phyloP scores from a whole-genome alignment of 2,329 filamentous ascomycete species.

The Trichophyton mentagrophytes region DNA sequence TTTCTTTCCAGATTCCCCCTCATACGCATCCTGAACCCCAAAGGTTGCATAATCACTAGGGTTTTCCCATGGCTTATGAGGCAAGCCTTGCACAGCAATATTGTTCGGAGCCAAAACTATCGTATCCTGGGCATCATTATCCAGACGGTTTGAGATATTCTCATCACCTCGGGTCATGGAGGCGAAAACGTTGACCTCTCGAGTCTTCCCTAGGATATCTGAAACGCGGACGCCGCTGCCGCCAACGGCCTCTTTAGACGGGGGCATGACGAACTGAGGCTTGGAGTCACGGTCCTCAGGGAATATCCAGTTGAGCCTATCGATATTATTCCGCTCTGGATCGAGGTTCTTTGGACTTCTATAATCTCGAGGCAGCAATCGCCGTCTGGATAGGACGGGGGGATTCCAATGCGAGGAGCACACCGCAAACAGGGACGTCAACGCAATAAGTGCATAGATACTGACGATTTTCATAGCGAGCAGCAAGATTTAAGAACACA shows the following conservation, averaged over 20 bases:
- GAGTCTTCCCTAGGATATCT: conserved; percentile 70
- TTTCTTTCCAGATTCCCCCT: conserved; percentile 59
- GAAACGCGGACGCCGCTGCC: conserved; percentile 52
- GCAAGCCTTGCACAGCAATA: conserved; percentile 61
- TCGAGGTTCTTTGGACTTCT: conserved; percentile 1
- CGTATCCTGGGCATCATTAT: conserved; percentile 54
- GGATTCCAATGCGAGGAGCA: conserved; percentile 6
- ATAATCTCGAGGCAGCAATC: not conserved
- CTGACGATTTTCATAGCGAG: not conserved
- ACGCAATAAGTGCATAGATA: not conserved
- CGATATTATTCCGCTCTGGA: not conserved
- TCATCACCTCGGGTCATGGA: conserved; percentile 65
- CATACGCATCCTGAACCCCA: conserved; percentile 56
- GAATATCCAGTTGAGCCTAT: not conserved
- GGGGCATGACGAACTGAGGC: not conserved
- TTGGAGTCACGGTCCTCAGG: not conserved
- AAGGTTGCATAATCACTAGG: conserved; percentile 56
- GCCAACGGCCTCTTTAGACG: conserved; percentile 16
- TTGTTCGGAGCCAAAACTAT: conserved; percentile 85
- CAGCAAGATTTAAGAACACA: not conserved
- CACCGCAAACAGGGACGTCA: not conserved
- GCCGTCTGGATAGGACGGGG: not conserved
- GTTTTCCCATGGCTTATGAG: conserved; percentile 62
- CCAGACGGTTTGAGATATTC: conserved; percentile 54
- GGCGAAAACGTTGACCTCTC: conserved; percentile 72